phyloP scores from a whole-genome alignment of 805 yeast species.

The Debaryomyces maramus region DNA sequence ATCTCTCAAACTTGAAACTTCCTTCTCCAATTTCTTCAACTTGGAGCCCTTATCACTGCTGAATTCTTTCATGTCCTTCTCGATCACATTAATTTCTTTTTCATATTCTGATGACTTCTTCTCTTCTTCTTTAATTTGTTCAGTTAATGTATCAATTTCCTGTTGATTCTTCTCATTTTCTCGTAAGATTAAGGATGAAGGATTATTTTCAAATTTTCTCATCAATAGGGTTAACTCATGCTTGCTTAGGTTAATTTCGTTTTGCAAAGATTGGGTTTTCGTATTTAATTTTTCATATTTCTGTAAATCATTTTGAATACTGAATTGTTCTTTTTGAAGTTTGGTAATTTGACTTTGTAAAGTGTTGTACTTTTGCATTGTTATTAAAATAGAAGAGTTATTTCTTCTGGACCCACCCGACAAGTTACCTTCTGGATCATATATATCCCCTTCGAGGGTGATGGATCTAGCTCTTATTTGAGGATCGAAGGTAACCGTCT shows the following conservation, averaged over 20 bases:
- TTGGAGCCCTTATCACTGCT: constrained; percentile 77
- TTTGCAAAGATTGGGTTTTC: constrained; percentile 56
- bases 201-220: constrained; percentile 55
- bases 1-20: constrained; percentile 39
- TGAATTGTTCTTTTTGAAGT: constrained; percentile 44
- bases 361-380: constrained; percentile 64
- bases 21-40: constrained; percentile 60
- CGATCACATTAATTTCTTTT: constrained; percentile 52
- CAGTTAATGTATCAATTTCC: constrained; percentile 47
- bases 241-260: constrained; percentile 53
- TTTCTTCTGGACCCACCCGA: constrained; percentile 89
- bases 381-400: constrained; percentile 56
- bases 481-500: constrained; percentile 83
- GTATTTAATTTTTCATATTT: constrained; percentile 45
- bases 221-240: constrained; percentile 61
- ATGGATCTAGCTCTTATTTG: constrained; percentile 77
- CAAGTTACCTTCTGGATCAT: constrained; percentile 93
- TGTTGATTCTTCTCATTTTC: constrained; percentile 45
- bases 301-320: constrained; percentile 40
- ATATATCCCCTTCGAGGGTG: constrained; percentile 89
- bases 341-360: constrained; percentile 38
- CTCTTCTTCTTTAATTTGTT: constrained; percentile 37
- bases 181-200: constrained; percentile 54
- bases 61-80: constrained; percentile 81
- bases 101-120: constrained; percentile 29